Percentiles rank a stretch among this genome's conserved stretches.
Evolutionary conservation across 257 asterid species (phyloP).

Genomic region (Solanum microdontum): DNA sequence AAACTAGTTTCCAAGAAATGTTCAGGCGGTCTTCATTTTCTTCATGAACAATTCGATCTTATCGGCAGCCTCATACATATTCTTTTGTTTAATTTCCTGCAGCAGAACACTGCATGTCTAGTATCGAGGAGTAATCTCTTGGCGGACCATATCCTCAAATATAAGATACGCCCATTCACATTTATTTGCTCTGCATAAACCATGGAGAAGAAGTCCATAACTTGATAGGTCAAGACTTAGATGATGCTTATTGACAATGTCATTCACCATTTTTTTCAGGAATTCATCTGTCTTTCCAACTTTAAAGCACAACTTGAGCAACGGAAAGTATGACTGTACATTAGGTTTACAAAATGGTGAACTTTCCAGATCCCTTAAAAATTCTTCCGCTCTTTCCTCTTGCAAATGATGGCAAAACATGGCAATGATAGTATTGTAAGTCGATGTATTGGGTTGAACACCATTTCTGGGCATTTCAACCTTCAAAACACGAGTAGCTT

Average conservation of each 20-base stretch:
- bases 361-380: conserved; percentile 39
- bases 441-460: conserved; percentile 54
- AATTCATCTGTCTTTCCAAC: conserved; percentile 19
- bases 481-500: conserved; percentile 39
- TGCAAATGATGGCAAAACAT: conserved; percentile 57
- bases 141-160: conserved; percentile 51
- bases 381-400: conserved; percentile 38
- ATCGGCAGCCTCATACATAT: conserved; percentile 55
- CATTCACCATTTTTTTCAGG: conserved; percentile 33
- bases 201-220: conserved; percentile 67
- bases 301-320: conserved; percentile 45
- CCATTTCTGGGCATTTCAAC: conserved; percentile 42
- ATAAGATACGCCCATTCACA: conserved; percentile 47
- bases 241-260: conserved; percentile 51
- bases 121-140: conserved; percentile 62
- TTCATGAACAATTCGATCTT: conserved; percentile 46
- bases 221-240: conserved; percentile 61
- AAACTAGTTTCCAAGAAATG: not conserved
- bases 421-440: conserved; percentile 73
- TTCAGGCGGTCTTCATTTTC: conserved; percentile 45
- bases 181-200: conserved; percentile 53
- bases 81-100: conserved; percentile 37
- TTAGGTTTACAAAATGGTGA: conserved; percentile 67
- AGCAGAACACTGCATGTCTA: conserved; percentile 58
- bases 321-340: conserved; percentile 55